Conservation (phyloP, 371 early-diverging fungal genomes). For the Rhizopus microsporus region DNA sequence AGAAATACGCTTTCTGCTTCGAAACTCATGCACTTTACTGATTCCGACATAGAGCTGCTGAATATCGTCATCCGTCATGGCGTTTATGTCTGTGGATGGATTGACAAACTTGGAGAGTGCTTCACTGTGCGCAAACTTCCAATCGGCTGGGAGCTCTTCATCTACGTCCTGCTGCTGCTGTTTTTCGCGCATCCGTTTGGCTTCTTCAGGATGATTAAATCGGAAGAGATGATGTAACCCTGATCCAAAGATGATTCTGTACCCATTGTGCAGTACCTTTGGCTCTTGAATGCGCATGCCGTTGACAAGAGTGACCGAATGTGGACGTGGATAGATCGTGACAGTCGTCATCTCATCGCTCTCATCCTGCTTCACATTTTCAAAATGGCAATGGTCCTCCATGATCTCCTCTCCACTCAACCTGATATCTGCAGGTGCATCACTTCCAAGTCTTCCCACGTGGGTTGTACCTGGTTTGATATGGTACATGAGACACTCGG, state of each 20-base stretch:
- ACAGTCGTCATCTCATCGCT: slow-evolving; percentile 47
- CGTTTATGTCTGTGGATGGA: slow-evolving; percentile 37
- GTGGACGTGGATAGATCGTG: slow-evolving; percentile 59
- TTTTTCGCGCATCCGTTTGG: slow-evolving; percentile 62
- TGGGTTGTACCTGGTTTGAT: slow-evolving; percentile 74
- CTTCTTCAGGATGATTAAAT: slow-evolving; percentile 85
- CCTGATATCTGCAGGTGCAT: slow-evolving; percentile 62
- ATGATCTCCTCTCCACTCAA: slow-evolving; percentile 68
- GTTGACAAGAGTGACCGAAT: slow-evolving; percentile 72
- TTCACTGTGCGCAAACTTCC: slow-evolving; percentile 76
- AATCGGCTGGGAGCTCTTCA: slow-evolving; percentile 60
- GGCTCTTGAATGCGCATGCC: slow-evolving; percentile 63
- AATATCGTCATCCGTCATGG: slow-evolving; percentile 56
- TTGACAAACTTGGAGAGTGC: slow-evolving; percentile 54
- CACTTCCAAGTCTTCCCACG: slow-evolving; percentile 65
- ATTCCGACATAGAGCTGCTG: slow-evolving; percentile 55
- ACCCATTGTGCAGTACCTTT: slow-evolving; percentile 67
- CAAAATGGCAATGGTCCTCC: slow-evolving; percentile 80
- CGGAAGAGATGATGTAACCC: slow-evolving; percentile 75
- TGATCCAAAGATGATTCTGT: slow-evolving; percentile 77
- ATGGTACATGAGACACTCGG: slow-evolving; percentile 85
- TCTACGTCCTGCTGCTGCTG: slow-evolving; percentile 34
- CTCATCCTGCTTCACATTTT: slow-evolving; percentile 38
- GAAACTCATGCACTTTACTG: slow-evolving; percentile 46
- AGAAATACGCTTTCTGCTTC: slow-evolving; percentile 44